These are phyloP conservation scores for Anisogramma anomala DNA, from an alignment of 2,329 filamentous ascomycete genomes.

Conservation along the genomic window DNA sequence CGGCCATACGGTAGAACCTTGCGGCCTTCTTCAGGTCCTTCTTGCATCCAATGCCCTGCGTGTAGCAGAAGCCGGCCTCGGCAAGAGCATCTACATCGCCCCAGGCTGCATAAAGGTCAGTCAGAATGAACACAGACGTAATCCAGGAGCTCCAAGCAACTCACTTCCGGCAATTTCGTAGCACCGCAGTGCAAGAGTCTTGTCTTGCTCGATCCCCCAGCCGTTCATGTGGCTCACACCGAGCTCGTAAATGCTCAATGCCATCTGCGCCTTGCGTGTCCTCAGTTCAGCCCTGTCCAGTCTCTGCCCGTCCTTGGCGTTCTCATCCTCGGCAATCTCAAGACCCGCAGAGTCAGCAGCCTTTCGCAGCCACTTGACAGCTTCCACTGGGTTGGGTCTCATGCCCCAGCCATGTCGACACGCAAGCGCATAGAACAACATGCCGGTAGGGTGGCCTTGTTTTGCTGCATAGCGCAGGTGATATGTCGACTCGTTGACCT, in stretches of 20 bases:
- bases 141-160: too few relatives aligned
- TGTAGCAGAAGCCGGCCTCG: conserved; percentile 93
- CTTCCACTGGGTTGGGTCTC: conserved; percentile 81
- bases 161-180: conserved; percentile 88
- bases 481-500: conserved; percentile 88
- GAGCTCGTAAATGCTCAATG: conserved; percentile 88
- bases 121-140: too few relatives aligned
- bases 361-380: conserved; percentile 82
- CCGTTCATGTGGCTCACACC: conserved; percentile 97
- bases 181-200: conserved; percentile 72
- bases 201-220: conserved; percentile 94
- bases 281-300: conserved; percentile 61
- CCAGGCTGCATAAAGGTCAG: conserved; percentile 48
- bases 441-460: conserved; percentile 78
- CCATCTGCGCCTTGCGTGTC: conserved; percentile 83
- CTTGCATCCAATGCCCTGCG: conserved; percentile 84
- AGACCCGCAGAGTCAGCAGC: conserved; percentile 75
- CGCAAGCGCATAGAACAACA: conserved; percentile 90
- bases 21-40: conserved; percentile 94
- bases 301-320: conserved; percentile 49
- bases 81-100: conserved; percentile 88
- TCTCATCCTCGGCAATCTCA: conserved; percentile 75
- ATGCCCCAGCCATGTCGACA: conserved; percentile 98
- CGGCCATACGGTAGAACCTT: conserved; percentile 78
- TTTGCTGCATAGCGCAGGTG: conserved; percentile 83